Percentiles rank a stretch among this genome's conserved stretches.
phyloP scores from a whole-genome alignment of 2,329 filamentous ascomycete species.

The Cadophora luteo-olivacea region DNA sequence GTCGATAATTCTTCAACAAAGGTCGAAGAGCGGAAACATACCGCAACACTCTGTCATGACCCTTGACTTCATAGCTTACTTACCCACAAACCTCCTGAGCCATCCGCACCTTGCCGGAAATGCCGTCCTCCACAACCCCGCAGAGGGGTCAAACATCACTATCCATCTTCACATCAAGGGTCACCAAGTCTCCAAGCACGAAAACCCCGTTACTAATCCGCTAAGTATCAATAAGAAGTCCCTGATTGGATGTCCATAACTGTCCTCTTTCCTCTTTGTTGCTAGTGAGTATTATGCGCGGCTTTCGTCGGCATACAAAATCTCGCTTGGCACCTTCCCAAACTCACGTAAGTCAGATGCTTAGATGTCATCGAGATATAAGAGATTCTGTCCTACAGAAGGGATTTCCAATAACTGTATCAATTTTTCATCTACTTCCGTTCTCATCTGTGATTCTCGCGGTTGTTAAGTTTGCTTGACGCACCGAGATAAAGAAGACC shows the following conservation, averaged over 20 bases:
- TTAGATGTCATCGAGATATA: background rate
- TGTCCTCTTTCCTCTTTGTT: conserved; percentile 5
- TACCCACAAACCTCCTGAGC: background rate
- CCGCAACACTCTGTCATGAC: background rate
- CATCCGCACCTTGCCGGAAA: conserved; percentile 1
- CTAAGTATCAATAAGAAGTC: background rate
- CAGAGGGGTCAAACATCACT: background rate
- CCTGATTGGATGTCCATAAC: background rate
- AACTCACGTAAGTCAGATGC: background rate
- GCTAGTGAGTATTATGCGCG: background rate
- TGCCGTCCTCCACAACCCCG: conserved; percentile 14
- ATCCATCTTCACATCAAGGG: background rate
- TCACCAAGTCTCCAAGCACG: conserved; percentile 8
- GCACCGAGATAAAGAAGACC: background rate
- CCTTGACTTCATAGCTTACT: background rate
- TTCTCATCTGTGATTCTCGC: background rate
- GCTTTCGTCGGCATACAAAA: conserved; percentile 19
- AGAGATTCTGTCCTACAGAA: background rate
- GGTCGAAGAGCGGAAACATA: no score
- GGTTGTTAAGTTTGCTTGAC: background rate
- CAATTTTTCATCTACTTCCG: no score
- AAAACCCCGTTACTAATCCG: background rate
- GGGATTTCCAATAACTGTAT: background rate
- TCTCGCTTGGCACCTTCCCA: conserved; percentile 9
- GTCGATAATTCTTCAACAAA: no score